These are phyloP conservation scores for Fusarium nodosum DNA, from an alignment of 2,329 filamentous ascomycete genomes.

Conservation along the genomic window DNA sequence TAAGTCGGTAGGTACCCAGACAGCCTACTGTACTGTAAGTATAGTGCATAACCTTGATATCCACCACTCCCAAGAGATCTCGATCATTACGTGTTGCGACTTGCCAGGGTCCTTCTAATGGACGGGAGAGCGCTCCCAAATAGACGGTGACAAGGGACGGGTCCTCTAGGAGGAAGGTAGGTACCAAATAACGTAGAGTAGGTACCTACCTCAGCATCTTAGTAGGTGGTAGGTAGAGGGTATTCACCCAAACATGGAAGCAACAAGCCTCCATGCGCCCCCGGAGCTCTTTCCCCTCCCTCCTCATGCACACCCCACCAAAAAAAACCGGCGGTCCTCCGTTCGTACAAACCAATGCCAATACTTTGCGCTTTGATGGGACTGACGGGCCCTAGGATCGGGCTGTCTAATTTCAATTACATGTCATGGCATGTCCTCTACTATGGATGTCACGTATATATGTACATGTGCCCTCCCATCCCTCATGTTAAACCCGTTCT, in stretches of 20 bases:
- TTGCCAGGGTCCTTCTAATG: constrained; percentile 24
- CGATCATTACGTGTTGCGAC: constrained; percentile 30
- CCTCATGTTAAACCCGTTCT: constrained; percentile 21
- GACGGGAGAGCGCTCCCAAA: constrained; percentile 12
- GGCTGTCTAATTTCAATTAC: constrained; percentile 1
- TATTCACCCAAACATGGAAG: background rate
- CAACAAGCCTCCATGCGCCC: constrained; percentile 8
- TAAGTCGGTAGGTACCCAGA: background rate
- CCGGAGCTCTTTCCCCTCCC: constrained; percentile 33
- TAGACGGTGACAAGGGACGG: constrained; percentile 29
- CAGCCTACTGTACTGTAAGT: constrained; percentile 3
- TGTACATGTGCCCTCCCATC: constrained; percentile 33
- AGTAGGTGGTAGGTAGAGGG: background rate
- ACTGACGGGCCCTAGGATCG: constrained; percentile 3
- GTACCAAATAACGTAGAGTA: background rate
- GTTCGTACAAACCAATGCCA: constrained; percentile 31
- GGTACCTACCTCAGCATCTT: too few species aligned
- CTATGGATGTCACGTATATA: constrained; percentile 28
- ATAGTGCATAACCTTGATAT: constrained; percentile 35
- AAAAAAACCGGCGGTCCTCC: constrained; percentile 35
- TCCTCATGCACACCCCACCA: constrained; percentile 9
- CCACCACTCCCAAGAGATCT: constrained; percentile 30
- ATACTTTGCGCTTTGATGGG: background rate
- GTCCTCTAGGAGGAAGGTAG: constrained; percentile 1
- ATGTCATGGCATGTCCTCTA: constrained; percentile 16